Conservation (phyloP, 495 filamentous ascomycete genomes). For the Aspergillus coremiiformis region DNA sequence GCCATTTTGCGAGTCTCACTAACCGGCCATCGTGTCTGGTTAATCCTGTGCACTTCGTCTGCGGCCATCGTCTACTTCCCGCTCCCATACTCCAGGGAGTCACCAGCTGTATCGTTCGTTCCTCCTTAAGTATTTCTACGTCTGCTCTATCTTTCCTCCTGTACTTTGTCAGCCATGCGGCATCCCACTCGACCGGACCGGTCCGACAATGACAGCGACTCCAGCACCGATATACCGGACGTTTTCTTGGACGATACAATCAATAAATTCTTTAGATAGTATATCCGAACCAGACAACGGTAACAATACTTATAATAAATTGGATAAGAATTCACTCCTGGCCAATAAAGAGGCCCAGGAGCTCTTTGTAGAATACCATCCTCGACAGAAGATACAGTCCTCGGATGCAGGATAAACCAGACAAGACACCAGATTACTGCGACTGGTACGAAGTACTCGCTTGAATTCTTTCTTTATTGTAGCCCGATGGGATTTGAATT, state of each 20-base stretch:
- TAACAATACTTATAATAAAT: slow-evolving; percentile 12
- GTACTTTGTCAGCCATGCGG: slow-evolving; percentile 2
- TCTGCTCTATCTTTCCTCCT: not conserved
- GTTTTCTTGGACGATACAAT: slow-evolving; percentile 1
- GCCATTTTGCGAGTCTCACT: slow-evolving; percentile 10
- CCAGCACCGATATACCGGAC: not conserved
- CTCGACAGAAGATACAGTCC: slow-evolving; percentile 22
- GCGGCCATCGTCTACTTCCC: too few relatives aligned
- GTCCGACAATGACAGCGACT: slow-evolving; percentile 1
- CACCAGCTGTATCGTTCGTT: not conserved
- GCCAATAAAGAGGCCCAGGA: slow-evolving; percentile 22
- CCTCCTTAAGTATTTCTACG: not conserved
- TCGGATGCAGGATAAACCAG: slow-evolving; percentile 18
- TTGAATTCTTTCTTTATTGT: too few relatives aligned
- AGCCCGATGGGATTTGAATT: too few relatives aligned
- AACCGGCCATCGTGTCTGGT: not conserved
- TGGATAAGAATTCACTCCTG: slow-evolving; percentile 17
- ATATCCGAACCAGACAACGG: slow-evolving; percentile 15
- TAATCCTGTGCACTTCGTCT: not conserved
- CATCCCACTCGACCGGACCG: not conserved
- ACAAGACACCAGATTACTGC: slow-evolving; percentile 21
- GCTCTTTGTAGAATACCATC: slow-evolving; percentile 18
- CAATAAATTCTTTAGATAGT: slow-evolving; percentile 9
- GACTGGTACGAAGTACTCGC: slow-evolving; percentile 15
- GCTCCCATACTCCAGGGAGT: not conserved